phyloP scores from a whole-genome alignment of 2,329 filamentous ascomycete species.

The Microsporum ferrugineum region DNA sequence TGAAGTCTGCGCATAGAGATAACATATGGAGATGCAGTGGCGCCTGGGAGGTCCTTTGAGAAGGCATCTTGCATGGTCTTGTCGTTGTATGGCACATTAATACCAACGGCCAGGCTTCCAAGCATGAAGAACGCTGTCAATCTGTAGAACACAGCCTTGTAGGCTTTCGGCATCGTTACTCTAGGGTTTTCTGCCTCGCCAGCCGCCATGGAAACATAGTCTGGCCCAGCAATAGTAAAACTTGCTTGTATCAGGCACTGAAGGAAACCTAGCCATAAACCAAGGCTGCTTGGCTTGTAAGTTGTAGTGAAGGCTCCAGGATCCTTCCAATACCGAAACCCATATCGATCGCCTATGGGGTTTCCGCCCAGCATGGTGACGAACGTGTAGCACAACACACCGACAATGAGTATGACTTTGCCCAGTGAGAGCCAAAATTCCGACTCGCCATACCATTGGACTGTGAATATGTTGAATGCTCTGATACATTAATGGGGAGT shows the following conservation, averaged over 20 bases:
- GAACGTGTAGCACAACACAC: conserved; percentile 65
- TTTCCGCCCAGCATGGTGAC: conserved; percentile 76
- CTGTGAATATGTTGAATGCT: conserved; percentile 57
- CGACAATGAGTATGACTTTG: conserved; percentile 61
- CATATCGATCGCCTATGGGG: conserved; percentile 57
- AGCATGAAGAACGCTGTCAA: conserved; percentile 65
- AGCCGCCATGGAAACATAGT: conserved; percentile 54
- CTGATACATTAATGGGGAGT: conserved; percentile 18
- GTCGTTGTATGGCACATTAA: conserved; percentile 60
- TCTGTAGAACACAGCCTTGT: conserved; percentile 69
- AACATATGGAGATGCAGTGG: conserved; percentile 60
- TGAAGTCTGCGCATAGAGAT: conserved; percentile 55
- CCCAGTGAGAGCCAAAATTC: conserved; percentile 65
- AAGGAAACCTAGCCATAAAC: conserved; percentile 64
- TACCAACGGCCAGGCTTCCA: conserved; percentile 59
- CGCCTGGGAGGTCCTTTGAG: conserved; percentile 47
- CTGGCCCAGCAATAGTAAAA: conserved; percentile 56
- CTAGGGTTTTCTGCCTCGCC: conserved; percentile 63
- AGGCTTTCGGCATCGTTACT: conserved; percentile 58
- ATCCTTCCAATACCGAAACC: conserved; percentile 56
- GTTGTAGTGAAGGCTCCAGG: conserved; percentile 61
- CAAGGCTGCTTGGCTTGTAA: conserved; percentile 53
- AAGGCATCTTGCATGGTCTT: conserved; percentile 50
- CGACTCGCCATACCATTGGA: conserved; percentile 63
- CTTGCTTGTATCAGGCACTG: conserved; percentile 61